Conservation (phyloP, 1,284 basidiomycete genomes). For the Malassezia slooffiae region DNA sequence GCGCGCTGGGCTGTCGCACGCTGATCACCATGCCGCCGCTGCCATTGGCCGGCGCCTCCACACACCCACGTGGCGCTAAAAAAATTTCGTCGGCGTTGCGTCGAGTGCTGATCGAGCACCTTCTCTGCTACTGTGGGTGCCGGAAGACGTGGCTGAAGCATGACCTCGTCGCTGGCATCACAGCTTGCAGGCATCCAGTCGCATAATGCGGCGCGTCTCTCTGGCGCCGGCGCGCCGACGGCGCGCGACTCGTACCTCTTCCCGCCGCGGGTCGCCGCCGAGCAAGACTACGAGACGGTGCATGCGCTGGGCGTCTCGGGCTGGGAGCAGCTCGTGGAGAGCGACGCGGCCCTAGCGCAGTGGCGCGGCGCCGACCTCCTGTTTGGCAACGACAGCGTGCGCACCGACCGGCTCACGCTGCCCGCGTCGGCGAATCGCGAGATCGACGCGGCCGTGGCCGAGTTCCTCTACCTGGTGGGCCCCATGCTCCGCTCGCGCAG, state of each 20-base stretch:
- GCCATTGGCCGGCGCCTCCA: too few relatives aligned
- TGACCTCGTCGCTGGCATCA: conserved; percentile 67
- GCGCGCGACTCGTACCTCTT: conserved; percentile 71
- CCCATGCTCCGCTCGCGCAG: conserved; percentile 71
- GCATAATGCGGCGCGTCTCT: conserved; percentile 64
- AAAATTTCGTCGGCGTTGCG: too few relatives aligned
- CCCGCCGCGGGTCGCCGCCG: conserved; percentile 32
- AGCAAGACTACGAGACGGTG: conserved; percentile 61
- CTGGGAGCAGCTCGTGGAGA: conserved; percentile 55
- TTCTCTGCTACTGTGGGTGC: too few relatives aligned
- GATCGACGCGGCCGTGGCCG: conserved; percentile 56
- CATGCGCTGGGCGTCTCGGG: conserved; percentile 72
- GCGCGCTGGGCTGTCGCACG: too few relatives aligned
- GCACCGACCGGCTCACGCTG: conserved; percentile 70
- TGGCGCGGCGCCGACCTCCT: conserved; percentile 55
- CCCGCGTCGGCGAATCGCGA: conserved; percentile 57
- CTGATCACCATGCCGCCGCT: too few relatives aligned
- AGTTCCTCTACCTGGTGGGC: conserved; percentile 63
- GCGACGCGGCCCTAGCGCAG: conserved; percentile 21
- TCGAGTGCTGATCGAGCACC: too few relatives aligned
- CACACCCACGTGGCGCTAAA: too few relatives aligned
- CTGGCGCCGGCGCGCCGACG: conserved; percentile 55
- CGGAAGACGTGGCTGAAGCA: too few relatives aligned
- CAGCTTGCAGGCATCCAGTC: conserved; percentile 74
- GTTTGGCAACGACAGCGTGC: conserved; percentile 71